Base-by-base conservation (phyloP, 768 basidiomycete species). In the Scleroderma citrinum region DNA sequence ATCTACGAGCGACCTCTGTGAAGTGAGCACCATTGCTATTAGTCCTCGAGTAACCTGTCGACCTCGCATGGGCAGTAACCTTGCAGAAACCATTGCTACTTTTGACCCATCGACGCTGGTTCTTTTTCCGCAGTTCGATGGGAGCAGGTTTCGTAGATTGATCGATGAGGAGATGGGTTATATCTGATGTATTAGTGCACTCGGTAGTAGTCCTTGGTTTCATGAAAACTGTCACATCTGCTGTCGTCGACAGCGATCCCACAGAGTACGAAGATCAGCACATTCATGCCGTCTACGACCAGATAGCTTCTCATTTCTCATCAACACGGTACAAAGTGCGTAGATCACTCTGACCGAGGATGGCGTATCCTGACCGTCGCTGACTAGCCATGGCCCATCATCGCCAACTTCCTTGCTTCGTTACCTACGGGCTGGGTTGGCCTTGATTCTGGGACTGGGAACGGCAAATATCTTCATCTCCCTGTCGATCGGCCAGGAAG, bases 401-500 rank as follows among this genome's bases (percentile, higher is more conserved):
- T 94, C 41, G 76, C 82, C 14, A 61, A 69, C 36, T 96, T 95
- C 65, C 72, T 96, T 21, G 72, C 77, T 7, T 78, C 75, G 36
- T 62, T 96, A 13, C 78, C 86, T 13, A 69, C 82, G 17, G 86
- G 91, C 21, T 90, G 82, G 72, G 71, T 96, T 31, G 95, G 95
- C 11, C 75, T 99, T 21, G 96, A 99, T 65, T 87, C 91, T 21
- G 96, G 96, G 5, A 92, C 92, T 21, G 96, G 96, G 1, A 99
- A 99, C 57, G 96, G 96, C 39, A 98, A 99, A 76, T 98, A 98
- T 69, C 78, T 98, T 2, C 84, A 88, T 3, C 68, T 90, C 1
- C 85, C 87, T 6, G 54, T 67, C 1, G 81, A 88, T 43, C 74
- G 78, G 14, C 81, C 81, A 5, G 70, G 73, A 12, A 74, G 74